phyloP scores from a whole-genome alignment of 176 grass and related monocot genomes.

The Stipa capillata region DNA sequence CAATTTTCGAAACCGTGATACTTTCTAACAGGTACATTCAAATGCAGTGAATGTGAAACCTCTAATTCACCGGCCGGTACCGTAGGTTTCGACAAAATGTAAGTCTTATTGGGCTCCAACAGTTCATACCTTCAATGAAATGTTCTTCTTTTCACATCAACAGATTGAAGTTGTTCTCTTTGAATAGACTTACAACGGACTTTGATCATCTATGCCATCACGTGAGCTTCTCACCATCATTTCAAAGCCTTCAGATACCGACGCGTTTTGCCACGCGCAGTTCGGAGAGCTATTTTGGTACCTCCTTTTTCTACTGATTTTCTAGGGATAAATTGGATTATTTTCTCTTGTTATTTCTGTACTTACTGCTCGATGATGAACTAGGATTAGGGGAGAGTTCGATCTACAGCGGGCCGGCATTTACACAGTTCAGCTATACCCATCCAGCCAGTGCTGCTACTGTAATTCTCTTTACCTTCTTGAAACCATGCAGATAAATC shows the following conservation, averaged over 20 bases:
- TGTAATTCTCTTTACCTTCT: too few relatives aligned
- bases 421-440: conserved; percentile 22
- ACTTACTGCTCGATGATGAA: background rate
- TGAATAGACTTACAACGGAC: conserved; percentile 13
- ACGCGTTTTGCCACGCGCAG: background rate
- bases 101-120: too few relatives aligned
- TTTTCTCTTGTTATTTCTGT: background rate
- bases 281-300: conserved; percentile 26
- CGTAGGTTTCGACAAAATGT: conserved; percentile 34
- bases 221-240: background rate
- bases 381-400: background rate
- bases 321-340: background rate
- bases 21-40: background rate
- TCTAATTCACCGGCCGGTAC: background rate
- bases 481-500: too few relatives aligned
- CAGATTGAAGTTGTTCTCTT: background rate
- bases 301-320: background rate
- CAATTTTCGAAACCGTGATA: too few relatives aligned
- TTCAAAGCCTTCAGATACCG: conserved; percentile 20
- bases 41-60: conserved; percentile 33
- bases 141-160: background rate
- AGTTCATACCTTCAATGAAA: too few relatives aligned
- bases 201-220: conserved; percentile 10
- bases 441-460: conserved; percentile 3
- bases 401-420: conserved; percentile 8